Percentiles rank a stretch among this genome's conserved stretches.
These are phyloP conservation scores for Aspergillus kassunensis DNA, from an alignment of 495 filamentous ascomycete species.

Conservation along the genomic window DNA sequence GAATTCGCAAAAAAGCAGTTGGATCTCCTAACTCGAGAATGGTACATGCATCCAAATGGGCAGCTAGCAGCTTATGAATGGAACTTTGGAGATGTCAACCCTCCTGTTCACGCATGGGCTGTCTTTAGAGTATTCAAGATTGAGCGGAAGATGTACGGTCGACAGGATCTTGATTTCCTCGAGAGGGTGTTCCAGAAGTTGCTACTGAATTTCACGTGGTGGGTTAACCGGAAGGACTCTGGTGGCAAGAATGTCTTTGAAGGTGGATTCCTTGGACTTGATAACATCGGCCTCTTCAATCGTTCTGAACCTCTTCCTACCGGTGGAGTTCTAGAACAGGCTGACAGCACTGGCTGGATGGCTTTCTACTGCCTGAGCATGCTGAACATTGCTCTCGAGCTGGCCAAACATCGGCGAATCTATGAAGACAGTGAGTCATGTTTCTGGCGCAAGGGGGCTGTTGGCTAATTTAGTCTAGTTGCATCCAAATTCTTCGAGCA, in stretches of 20 bases:
- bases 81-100: conserved; percentile 98
- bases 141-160: conserved; percentile 93
- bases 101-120: conserved; percentile 94
- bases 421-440: conserved; percentile 74
- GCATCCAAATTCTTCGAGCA: conserved; percentile 99
- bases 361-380: conserved; percentile 92
- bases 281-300: conserved; percentile 97
- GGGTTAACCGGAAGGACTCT: conserved; percentile 92
- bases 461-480: conserved; percentile 38
- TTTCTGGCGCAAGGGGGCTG: background rate
- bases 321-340: conserved; percentile 88
- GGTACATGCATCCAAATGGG: conserved; percentile 99
- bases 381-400: conserved; percentile 92
- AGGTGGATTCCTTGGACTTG: conserved; percentile 91
- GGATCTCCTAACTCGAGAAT: conserved; percentile 90
- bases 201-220: conserved; percentile 96
- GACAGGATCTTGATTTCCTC: conserved; percentile 90
- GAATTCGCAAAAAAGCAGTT: conserved; percentile 98
- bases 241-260: conserved; percentile 97
- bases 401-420: conserved; percentile 91
- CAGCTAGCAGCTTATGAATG: conserved; percentile 91
- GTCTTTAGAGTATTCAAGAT: conserved; percentile 96
- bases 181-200: conserved; percentile 96
- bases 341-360: conserved; percentile 98
- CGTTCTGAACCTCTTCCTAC: conserved; percentile 95